phyloP scores from a whole-genome alignment of 495 filamentous ascomycete species.

The Xylaria sp. region DNA sequence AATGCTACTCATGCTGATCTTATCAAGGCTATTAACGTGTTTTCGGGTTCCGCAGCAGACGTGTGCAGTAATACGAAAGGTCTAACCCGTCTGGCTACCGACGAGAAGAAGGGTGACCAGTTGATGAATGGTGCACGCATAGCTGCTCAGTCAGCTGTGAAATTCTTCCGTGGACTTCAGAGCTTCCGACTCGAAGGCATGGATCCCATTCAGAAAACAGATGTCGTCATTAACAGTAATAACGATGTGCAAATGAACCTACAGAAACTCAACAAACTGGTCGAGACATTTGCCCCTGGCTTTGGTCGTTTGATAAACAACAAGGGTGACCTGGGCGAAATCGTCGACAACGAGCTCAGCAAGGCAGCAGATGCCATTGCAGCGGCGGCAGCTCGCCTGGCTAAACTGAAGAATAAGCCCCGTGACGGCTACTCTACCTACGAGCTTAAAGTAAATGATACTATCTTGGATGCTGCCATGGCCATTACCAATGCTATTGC shows the following conservation, averaged over 20 bases:
- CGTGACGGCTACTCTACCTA: conserved; percentile 96
- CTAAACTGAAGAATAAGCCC: conserved; percentile 91
- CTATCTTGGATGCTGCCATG: conserved; percentile 90
- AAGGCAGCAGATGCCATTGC: conserved; percentile 97
- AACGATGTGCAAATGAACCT: conserved; percentile 91
- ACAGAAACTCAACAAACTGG: conserved; percentile 88
- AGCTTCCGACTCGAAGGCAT: conserved; percentile 92
- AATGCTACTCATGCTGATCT: conserved; percentile 90
- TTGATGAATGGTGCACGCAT: conserved; percentile 80
- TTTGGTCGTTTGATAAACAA: conserved; percentile 75
- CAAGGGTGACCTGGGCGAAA: conserved; percentile 87
- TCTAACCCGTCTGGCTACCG: conserved; percentile 89
- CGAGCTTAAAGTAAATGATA: conserved; percentile 92
- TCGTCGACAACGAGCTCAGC: conserved; percentile 89
- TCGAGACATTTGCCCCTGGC: conserved; percentile 87
- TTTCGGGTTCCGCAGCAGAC: conserved; percentile 88
- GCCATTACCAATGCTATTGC: conserved; percentile 97
- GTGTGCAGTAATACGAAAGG: conserved; percentile 97
- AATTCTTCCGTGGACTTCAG: conserved; percentile 93
- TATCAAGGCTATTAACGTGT: conserved; percentile 90
- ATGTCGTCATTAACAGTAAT: conserved; percentile 95
- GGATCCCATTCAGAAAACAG: conserved; percentile 86
- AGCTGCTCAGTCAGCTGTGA: conserved; percentile 86
- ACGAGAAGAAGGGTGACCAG: conserved; percentile 90
- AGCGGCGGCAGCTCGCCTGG: conserved; percentile 84